Conservation (phyloP, 495 filamentous ascomycete species). For the Pyrenula massariospora region DNA sequence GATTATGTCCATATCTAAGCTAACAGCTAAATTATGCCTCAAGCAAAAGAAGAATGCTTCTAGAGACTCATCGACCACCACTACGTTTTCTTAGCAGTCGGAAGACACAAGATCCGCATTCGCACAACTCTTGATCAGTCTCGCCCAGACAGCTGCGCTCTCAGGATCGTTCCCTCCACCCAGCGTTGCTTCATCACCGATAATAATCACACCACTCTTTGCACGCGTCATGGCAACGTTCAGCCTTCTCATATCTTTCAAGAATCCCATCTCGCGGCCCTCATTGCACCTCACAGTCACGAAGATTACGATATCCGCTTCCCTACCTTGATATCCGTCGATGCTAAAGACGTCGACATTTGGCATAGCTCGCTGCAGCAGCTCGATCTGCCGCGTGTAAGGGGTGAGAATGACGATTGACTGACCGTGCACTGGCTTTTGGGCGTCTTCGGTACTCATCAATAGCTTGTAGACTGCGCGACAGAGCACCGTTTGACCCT, state of each 20-base stretch:
- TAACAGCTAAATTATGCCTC: no score
- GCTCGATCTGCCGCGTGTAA: slow-evolving; percentile 27
- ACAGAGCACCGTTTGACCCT: slow-evolving; percentile 25
- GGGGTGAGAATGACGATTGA: slow-evolving; percentile 34
- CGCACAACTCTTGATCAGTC: background rate
- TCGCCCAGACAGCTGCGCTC: slow-evolving; percentile 7
- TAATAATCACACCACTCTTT: slow-evolving; percentile 27
- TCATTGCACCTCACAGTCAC: slow-evolving; percentile 36
- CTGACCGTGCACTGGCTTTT: background rate
- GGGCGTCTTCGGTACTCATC: background rate
- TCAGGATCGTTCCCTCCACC: slow-evolving; percentile 7
- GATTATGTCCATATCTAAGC: no score
- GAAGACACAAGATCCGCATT: background rate
- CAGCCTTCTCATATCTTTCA: slow-evolving; percentile 35
- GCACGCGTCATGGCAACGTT: slow-evolving; percentile 41
- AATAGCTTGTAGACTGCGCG: slow-evolving; percentile 21
- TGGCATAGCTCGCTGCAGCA: slow-evolving; percentile 17
- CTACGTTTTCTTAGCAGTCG: background rate
- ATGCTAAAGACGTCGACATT: slow-evolving; percentile 29
- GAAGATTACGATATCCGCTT: slow-evolving; percentile 39
- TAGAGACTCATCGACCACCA: no score
- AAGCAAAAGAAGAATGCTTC: no score
- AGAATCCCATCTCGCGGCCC: slow-evolving; percentile 32
- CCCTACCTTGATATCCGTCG: slow-evolving; percentile 39
- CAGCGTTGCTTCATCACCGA: slow-evolving; percentile 29